Base-by-base conservation (phyloP, 1,139 yeast genomes). In the Petasospora fabianii region DNA sequence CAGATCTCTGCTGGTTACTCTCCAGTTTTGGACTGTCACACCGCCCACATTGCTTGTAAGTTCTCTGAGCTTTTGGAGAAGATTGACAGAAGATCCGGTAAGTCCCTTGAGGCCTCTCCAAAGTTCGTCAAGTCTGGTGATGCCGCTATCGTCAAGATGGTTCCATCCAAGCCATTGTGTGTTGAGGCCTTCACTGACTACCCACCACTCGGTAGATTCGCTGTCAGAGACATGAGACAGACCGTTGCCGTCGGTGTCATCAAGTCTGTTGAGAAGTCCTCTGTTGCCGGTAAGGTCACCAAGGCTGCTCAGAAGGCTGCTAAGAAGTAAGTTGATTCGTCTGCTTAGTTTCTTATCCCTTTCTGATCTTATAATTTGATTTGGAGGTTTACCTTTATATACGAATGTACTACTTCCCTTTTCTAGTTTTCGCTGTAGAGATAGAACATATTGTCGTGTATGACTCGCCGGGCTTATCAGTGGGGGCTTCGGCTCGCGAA, bases 291-390 rank as follows among this genome's bases (percentile, higher is more conserved):
- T 78, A 92, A 92, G 90, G 96, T 92, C 65, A 90, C 98, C 92
- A 90, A 92, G 90, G 95, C 98, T 74, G 97, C 97, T 71, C 81
- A 75, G 66, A 92, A 92, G 88, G 97, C 97, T 73, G 83, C 84
- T 69, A 90, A 88, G 90, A 87, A 90, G 82, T 90, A 90, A 84
- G 21, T 16, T 31, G 12, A 18, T 11, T 31, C 3, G n/a, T n/a
- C n/a, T 9, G 7, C 16, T 22, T 15, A 20, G 28, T 26, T 16
- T n/a, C n/a, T n/a, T n/a, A n/a, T n/a, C n/a, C n/a, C 31, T 33
- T 26, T 16, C 19, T 27, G n/a, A 17, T 26, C 24, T 32, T 32
- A 32, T 37, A 37, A 38, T 36, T 15, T 24, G 33, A 24, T 28
- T 14, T 35, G 30, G 29, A 30, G 30, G 14, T 5, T 3, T 34